Evolutionary conservation across 2,329 filamentous ascomycete species (phyloP).

Genomic region (Calonectria honghensis): DNA sequence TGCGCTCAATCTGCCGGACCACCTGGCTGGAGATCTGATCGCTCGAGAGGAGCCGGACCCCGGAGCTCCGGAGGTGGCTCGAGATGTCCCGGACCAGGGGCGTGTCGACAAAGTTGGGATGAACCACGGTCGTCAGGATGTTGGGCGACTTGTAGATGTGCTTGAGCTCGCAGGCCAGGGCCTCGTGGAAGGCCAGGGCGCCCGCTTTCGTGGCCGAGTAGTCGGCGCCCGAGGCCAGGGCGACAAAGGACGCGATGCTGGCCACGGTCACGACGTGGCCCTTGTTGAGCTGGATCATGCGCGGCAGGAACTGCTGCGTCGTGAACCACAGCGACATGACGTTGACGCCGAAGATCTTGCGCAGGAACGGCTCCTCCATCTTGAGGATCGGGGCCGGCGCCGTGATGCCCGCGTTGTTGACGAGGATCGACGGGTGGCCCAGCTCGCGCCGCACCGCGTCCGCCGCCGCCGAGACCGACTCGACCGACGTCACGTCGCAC

Average conservation of each 20-base stretch:
- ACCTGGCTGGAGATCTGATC: slow-evolving; percentile 65
- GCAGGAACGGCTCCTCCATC: slow-evolving; percentile 72
- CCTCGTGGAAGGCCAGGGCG: slow-evolving; percentile 80
- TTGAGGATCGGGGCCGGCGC: slow-evolving; percentile 76
- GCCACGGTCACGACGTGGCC: slow-evolving; percentile 83
- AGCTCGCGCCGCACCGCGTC: slow-evolving; percentile 63
- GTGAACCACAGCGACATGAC: slow-evolving; percentile 79
- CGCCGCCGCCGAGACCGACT: slow-evolving; percentile 67
- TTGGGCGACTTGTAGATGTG: slow-evolving; percentile 76
- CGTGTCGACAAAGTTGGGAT: slow-evolving; percentile 73
- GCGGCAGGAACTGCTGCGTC: slow-evolving; percentile 78
- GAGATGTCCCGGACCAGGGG: slow-evolving; percentile 62
- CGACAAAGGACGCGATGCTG: slow-evolving; percentile 77
- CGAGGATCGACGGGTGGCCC: slow-evolving; percentile 79
- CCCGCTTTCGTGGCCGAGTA: slow-evolving; percentile 81
- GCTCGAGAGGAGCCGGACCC: slow-evolving; percentile 56
- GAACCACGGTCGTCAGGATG: slow-evolving; percentile 79
- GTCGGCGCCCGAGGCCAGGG: slow-evolving; percentile 77
- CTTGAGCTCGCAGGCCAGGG: slow-evolving; percentile 72
- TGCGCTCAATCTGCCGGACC: slow-evolving; percentile 65
- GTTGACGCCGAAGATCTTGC: slow-evolving; percentile 82
- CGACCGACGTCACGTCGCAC: slow-evolving; percentile 64
- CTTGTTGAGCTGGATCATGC: slow-evolving; percentile 78
- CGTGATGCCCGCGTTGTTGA: slow-evolving; percentile 82
- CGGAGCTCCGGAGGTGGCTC: slow-evolving; percentile 53